Evolutionary conservation across 2,329 filamentous ascomycete genomes (phyloP).

Genomic region (Calonectria honghensis): DNA sequence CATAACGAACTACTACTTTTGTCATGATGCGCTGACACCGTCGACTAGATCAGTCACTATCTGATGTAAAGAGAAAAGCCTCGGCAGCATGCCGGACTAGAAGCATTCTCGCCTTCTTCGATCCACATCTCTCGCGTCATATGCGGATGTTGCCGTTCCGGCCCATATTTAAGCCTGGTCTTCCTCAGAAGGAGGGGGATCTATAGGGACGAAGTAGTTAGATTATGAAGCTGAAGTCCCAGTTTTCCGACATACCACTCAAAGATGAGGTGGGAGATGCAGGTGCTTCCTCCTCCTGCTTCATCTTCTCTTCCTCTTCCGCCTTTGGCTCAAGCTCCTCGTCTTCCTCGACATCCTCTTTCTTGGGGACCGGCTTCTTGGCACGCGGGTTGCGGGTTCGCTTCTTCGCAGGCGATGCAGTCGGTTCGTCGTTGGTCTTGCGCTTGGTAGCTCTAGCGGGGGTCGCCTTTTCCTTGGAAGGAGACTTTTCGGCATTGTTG

Average conservation of each 20-base stretch:
- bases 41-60: conserved; percentile 8
- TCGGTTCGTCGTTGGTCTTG: conserved; percentile 51
- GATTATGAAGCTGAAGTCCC: neutral
- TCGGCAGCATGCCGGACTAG: neutral
- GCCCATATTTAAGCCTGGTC: conserved; percentile 33
- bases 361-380: conserved; percentile 44
- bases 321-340: conserved; percentile 32
- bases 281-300: conserved; percentile 47
- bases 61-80: conserved; percentile 20
- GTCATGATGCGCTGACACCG: conserved; percentile 6
- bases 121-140: neutral
- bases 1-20: conserved; percentile 19
- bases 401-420: conserved; percentile 54
- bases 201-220: conserved; percentile 26
- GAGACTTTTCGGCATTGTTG: conserved; percentile 24
- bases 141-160: neutral
- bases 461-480: conserved; percentile 25
- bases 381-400: conserved; percentile 50
- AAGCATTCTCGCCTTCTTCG: conserved; percentile 1
- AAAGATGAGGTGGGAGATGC: conserved; percentile 42
- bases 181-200: conserved; percentile 45
- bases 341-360: conserved; percentile 50
- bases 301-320: conserved; percentile 49
- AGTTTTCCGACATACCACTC: conserved; percentile 43
- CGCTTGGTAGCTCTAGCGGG: conserved; percentile 53